Base-by-base conservation (phyloP, 208 protist species). In the Giardia duodenalis region DNA sequence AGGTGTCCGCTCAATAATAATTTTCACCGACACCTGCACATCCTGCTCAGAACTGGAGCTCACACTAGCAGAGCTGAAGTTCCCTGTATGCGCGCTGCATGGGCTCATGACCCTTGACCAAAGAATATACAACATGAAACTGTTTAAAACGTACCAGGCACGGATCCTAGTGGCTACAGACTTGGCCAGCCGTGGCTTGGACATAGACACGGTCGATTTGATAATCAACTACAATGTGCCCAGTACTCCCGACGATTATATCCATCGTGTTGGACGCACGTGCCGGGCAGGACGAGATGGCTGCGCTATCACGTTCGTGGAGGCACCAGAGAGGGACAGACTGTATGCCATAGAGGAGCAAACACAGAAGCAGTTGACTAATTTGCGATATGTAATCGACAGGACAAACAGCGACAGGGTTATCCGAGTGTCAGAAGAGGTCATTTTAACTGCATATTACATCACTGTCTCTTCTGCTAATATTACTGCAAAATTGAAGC, bases 221-320 rank as follows among this genome's bases (percentile, higher is more conserved):
- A 97, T 98, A 4, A 95, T 98, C 45, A 98, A 98, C 92, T 97
- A 97, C 90, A 96, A 97, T 88, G 94, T 97, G 4, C 97, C 97
- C 47, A 95, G 95, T 86, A 96, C 95, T 87, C 96, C 97, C 91
- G 96, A 98, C 88, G 96, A 96, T 92, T 98, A 98, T 90, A 96
- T 98, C 92, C 97, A 98, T 94, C 95, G 97, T 46, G 97, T 98
- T 88, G 97, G 97, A 0, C 95, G 97, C 42, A 98, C 97, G 2
- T 97, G 96, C 39, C 96, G 97, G 67, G 96, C 96, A 22, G 97
- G 97, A 0, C 86, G 98, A 93, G 93, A 93, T 4, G 98, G 98
- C 89, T 93, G 96, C 89, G 4, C 39, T 22, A 46, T 67, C 10
- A 67, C 47, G 10, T 76, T 92, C 39, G 47, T 76, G 47, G 46